A percentile compares a stretch with the other conserved stretches of the same genome.
phyloP scores from a whole-genome alignment of 192 early-diverging fungal genomes.

The Chytriomyces sp. region DNA sequence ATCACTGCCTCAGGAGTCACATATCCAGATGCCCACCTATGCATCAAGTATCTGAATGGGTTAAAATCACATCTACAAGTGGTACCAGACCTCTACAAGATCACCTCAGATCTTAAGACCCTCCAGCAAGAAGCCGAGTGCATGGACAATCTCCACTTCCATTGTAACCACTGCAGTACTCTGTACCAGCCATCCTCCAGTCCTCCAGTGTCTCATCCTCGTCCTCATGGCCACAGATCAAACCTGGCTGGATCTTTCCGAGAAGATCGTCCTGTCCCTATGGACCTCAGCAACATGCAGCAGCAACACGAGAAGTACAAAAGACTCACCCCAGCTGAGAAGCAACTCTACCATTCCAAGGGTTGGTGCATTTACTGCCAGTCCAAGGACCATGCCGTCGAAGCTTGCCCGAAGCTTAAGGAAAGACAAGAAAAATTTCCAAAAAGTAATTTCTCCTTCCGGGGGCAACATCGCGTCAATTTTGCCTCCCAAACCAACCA shows the following conservation, averaged over 20 bases:
- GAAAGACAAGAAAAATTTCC: neutral
- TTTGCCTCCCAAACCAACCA: neutral
- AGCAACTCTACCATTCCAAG: neutral
- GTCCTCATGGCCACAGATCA: neutral
- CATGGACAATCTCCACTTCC: neutral
- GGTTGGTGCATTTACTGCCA: constrained; percentile 15
- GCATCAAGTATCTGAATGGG: constrained; percentile 9
- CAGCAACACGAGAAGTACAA: neutral
- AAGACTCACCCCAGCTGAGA: neutral
- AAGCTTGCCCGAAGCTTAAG: neutral
- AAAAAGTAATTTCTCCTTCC: neutral
- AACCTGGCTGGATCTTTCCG: neutral
- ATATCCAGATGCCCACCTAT: too few species aligned
- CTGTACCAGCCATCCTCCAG: neutral
- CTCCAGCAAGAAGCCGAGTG: neutral
- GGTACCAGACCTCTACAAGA: neutral
- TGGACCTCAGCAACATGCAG: neutral
- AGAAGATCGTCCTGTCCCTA: neutral
- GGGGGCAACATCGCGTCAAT: neutral
- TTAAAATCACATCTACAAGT: constrained; percentile 4
- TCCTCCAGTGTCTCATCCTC: neutral
- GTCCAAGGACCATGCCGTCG: neutral
- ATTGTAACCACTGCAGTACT: too few species aligned
- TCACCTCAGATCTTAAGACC: neutral
- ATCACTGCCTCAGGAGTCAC: too few species aligned